These are phyloP conservation scores for Dentipellis sp. DNA, from an alignment of 768 basidiomycete species.

Conservation along the genomic window DNA sequence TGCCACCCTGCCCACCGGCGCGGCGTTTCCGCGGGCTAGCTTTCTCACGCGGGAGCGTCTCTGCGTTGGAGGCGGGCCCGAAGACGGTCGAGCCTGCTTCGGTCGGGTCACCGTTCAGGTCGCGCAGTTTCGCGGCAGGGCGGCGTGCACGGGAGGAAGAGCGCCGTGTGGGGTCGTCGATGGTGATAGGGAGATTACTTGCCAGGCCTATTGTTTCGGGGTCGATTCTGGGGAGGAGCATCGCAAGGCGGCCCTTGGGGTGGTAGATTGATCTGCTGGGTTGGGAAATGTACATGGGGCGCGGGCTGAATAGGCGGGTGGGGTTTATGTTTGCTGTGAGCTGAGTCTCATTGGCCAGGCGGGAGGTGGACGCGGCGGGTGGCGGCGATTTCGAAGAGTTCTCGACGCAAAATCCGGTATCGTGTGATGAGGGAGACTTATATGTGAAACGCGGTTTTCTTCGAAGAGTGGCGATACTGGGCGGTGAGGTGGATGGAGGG, in stretches of 20 bases:
- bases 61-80: constrained; percentile 1
- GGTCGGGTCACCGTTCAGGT: constrained; percentile 5
- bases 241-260: constrained; percentile 12
- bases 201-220: constrained; percentile 2
- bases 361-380: background rate
- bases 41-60: constrained; percentile 4
- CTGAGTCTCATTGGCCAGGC: background rate
- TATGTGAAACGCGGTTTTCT: constrained; percentile 14
- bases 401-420: constrained; percentile 11
- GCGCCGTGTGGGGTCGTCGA: constrained; percentile 4
- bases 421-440: constrained; percentile 13
- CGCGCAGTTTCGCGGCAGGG: constrained; percentile 11
- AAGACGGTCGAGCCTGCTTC: constrained; percentile 5
- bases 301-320: background rate
- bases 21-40: constrained; percentile 15
- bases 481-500: background rate
- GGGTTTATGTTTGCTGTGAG: constrained; percentile 5
- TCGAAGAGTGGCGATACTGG: constrained; percentile 6
- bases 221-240: constrained; percentile 12
- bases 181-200: background rate
- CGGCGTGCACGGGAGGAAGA: constrained; percentile 9
- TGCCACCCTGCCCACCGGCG: constrained; percentile 6
- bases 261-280: constrained; percentile 13
- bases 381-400: constrained; percentile 2
- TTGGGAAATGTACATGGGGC: constrained; percentile 8